Evolutionary conservation across 345 rosid species (phyloP), one percentile per base, ranked within the genome.

Genomic region (Physaria fendleri): DNA sequence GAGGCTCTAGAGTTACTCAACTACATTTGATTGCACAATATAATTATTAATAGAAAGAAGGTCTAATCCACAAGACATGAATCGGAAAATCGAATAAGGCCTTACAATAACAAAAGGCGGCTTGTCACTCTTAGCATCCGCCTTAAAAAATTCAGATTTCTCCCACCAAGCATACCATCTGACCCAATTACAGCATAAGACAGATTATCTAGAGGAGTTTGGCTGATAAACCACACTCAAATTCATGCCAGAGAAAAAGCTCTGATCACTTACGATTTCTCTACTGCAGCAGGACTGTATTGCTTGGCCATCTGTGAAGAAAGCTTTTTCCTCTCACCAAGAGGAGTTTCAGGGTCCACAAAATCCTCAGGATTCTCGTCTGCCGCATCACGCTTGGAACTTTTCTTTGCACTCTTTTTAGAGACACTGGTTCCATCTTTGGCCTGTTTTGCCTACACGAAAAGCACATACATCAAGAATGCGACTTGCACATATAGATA

Each of bases 151-250:
- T 5, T 79, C 84, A 0, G 88, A 79, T 54, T 78, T 78, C 66
- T 89, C 99, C 99, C 99, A 89, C 95, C 95, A 93, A 0, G 78
- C 55, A 59, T 89, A 93, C 99, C 99, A 93, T 52, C 98, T 92
- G 71, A 68, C 35, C 45, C 60, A 59, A 62, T 65, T 9, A 62
- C 28, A 42, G 30, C 49, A 23, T 6, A 58, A 61, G 23, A 41
- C 1, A 16, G n/a, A 27, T 70, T 47, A 52, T 34, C 32, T 21
- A 45, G 34, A 45, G 16, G 14, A 7, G n/a, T 33, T 27, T 7
- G 13, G 18, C 5, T 35, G 15, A 50, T 47, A n/a, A n/a, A n/a
- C 10, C 8, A 16, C 6, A 4, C 24, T 15, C 27, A 21, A 23
- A 23, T 37, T 9, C n/a, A 24, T 62, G 58, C 12, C 34, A 38